Evolutionary conservation across 306 rosid species (phyloP).

Genomic region (Hippophae rhamnoides): DNA sequence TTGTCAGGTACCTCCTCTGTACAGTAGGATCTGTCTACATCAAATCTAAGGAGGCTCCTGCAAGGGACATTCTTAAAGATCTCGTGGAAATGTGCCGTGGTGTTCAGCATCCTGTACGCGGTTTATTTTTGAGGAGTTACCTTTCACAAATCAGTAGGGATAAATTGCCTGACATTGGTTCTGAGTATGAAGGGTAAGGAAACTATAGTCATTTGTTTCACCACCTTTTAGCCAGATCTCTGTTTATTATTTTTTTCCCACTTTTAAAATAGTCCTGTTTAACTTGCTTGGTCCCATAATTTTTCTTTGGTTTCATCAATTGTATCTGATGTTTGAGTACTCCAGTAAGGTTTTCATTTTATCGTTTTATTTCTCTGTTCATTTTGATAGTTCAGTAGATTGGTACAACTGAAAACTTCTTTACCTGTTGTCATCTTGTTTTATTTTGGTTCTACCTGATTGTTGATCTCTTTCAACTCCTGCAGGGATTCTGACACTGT

Average conservation of each 20-base stretch:
- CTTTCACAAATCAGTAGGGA: conserved; percentile 62
- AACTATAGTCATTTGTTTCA: conserved; percentile 2
- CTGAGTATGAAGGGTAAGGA: conserved; percentile 58
- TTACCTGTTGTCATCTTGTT: not conserved
- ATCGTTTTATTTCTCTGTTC: too few species aligned
- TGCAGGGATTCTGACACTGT: conserved; percentile 54
- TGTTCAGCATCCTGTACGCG: conserved; percentile 52
- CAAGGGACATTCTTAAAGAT: conserved; percentile 52
- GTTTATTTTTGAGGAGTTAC: conserved; percentile 52
- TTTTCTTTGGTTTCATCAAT: too few species aligned
- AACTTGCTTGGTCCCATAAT: too few species aligned
- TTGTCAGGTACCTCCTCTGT: conserved; percentile 42
- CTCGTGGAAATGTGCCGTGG: conserved; percentile 62
- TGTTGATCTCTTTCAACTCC: conserved; percentile 1
- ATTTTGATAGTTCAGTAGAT: too few species aligned
- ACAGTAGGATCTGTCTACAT: conserved; percentile 57
- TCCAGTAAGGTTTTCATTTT: too few species aligned
- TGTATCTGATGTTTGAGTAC: too few species aligned
- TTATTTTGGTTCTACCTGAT: not conserved
- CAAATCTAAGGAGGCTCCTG: conserved; percentile 59
- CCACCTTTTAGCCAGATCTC: not conserved
- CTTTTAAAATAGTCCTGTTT: too few species aligned
- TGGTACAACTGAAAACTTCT: not conserved
- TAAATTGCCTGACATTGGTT: conserved; percentile 52
- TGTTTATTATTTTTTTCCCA: too few species aligned